These are phyloP conservation scores for Boletus sensibilis DNA, from an alignment of 768 basidiomycete genomes.

Conservation along the genomic window DNA sequence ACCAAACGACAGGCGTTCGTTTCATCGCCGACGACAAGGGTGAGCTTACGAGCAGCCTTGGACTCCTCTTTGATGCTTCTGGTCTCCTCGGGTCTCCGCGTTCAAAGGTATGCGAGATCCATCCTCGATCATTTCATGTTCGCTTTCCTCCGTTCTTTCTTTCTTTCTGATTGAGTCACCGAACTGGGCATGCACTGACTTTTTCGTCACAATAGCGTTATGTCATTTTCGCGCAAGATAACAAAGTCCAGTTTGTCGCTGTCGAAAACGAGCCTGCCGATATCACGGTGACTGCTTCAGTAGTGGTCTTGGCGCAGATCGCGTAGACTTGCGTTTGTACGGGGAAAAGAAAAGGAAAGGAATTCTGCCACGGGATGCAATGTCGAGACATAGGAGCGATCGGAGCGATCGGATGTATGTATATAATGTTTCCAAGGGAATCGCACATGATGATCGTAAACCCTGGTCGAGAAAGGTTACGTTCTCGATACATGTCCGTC, in stretches of 20 bases:
- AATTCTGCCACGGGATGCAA: background rate
- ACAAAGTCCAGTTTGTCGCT: conserved; percentile 51
- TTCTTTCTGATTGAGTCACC: background rate
- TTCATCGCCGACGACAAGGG: conserved; percentile 74
- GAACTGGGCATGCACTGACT: background rate
- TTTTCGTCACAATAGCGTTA: conserved; percentile 41
- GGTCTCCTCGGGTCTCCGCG: conserved; percentile 64
- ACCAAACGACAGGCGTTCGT: conserved; percentile 40
- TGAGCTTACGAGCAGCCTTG: conserved; percentile 50
- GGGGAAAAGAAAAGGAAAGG: background rate
- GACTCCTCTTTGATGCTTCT: conserved; percentile 62
- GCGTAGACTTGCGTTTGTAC: background rate
- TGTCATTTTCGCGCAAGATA: conserved; percentile 56
- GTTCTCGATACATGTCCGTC: background rate
- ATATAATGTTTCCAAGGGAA: background rate
- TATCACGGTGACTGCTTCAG: conserved; percentile 53
- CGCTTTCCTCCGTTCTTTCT: background rate
- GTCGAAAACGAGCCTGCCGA: conserved; percentile 50
- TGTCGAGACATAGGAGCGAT: background rate
- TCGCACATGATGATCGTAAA: background rate
- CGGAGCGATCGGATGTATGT: background rate
- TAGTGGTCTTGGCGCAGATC: conserved; percentile 41
- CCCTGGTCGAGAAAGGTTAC: background rate
- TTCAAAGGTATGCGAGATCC: conserved; percentile 47
- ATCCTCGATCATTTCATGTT: background rate